Evolutionary conservation across 1,139 yeast species (phyloP).

Genomic region (Pneumocystis carinii): DNA sequence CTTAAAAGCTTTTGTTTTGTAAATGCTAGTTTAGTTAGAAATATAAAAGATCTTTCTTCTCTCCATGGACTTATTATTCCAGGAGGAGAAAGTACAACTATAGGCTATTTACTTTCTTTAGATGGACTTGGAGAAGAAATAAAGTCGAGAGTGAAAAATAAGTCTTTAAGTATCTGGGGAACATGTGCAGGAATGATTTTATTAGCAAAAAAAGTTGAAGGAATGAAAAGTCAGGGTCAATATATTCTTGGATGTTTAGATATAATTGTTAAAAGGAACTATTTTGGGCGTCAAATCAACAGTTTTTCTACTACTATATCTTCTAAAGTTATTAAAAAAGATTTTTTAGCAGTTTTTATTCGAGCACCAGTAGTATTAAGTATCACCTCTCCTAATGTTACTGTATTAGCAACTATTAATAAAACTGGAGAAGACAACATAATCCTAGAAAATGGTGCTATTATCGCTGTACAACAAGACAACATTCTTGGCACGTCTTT

Average conservation of each 20-base stretch:
- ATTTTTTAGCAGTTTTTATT: not conserved
- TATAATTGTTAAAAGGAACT: slow-evolving; percentile 53
- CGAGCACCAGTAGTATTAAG: not conserved
- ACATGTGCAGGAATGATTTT: slow-evolving; percentile 76
- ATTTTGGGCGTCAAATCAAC: slow-evolving; percentile 66
- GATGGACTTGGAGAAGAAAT: slow-evolving; percentile 45
- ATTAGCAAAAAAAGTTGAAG: slow-evolving; percentile 40
- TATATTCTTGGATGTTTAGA: slow-evolving; percentile 50
- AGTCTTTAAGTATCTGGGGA: slow-evolving; percentile 57
- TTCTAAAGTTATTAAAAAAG: slow-evolving; percentile 32
- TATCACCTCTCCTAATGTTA: no score
- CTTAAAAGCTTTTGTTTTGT: slow-evolving; percentile 23
- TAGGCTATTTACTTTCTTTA: slow-evolving; percentile 51
- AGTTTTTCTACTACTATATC: slow-evolving; percentile 43
- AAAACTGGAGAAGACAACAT: no score
- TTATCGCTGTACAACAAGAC: no score
- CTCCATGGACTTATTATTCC: slow-evolving; percentile 60
- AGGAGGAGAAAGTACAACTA: slow-evolving; percentile 67
- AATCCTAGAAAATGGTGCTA: no score
- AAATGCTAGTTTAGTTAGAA: slow-evolving; percentile 38
- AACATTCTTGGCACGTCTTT: no score
- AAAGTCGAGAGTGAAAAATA: slow-evolving; percentile 31
- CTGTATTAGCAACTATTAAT: no score
- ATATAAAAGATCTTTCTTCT: slow-evolving; percentile 32
- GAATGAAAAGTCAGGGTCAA: slow-evolving; percentile 43